Conservation (phyloP, 202 grass and related monocot species). For the Musa balbisiana region DNA sequence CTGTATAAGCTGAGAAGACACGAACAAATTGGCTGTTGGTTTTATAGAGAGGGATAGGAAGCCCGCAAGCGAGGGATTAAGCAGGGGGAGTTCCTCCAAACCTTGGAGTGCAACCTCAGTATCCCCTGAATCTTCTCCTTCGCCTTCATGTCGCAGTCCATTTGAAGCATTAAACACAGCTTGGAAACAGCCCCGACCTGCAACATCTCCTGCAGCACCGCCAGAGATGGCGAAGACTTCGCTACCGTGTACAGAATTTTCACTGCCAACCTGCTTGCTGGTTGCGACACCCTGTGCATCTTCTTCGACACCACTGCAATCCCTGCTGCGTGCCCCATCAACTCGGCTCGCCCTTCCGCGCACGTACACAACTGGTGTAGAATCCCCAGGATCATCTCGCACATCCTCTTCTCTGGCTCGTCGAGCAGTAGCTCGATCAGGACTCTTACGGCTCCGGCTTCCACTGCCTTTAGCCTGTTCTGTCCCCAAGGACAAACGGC, state of each 20-base stretch:
- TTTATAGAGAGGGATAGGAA: conserved; percentile 49
- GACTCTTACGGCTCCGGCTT: background rate
- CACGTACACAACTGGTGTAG: conserved; percentile 51
- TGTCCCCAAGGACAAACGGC: background rate
- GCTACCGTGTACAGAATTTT: conserved; percentile 46
- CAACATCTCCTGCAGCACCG: conserved; percentile 68
- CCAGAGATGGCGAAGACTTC: conserved; percentile 30
- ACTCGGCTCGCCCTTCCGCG: conserved; percentile 50
- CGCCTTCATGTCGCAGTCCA: conserved; percentile 26
- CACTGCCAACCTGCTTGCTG: conserved; percentile 42
- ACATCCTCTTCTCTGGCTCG: conserved; percentile 21
- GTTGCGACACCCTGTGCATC: conserved; percentile 34
- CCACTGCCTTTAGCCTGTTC: background rate
- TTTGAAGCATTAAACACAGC: conserved; percentile 62
- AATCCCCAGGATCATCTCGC: conserved; percentile 41
- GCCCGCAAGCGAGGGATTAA: conserved; percentile 42
- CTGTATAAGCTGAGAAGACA: no score
- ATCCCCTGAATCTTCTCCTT: conserved; percentile 66
- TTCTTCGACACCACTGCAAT: conserved; percentile 44
- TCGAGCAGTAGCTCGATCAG: conserved; percentile 35
- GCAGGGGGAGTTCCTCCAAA: conserved; percentile 68
- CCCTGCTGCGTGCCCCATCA: conserved; percentile 61
- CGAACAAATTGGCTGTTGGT: background rate
- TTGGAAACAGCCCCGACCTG: conserved; percentile 50
- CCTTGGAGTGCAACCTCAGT: conserved; percentile 54